Base-by-base conservation (phyloP, 1,284 basidiomycete genomes). In the Puccinia horiana region DNA sequence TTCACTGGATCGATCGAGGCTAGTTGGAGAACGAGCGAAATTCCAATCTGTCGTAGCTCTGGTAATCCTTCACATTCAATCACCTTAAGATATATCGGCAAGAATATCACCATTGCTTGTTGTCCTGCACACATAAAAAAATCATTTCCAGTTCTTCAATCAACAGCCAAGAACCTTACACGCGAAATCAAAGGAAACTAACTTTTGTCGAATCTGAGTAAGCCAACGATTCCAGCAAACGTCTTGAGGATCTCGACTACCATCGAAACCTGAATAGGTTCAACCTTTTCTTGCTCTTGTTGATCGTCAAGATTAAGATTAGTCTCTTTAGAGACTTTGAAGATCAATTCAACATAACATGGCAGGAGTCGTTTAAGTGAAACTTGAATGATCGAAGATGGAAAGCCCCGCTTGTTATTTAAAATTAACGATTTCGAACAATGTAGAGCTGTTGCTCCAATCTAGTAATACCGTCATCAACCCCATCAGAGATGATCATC, bases 371-470 rank as follows among this genome's bases (percentile, higher is more conserved):
- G 72, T 37, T n/a, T 54, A 5, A 81, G 32, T 37, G 72, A 49
- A 11, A 81, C 58, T 67, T 67, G 69, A 26, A 58, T 32, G 47
- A 74, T 56, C n/a, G 23, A 16, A n/a, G 72, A 81, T 20, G 47
- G 49, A 35, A 40, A 26, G 20, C 26, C 54, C 29, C 40, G 70
- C 18, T 32, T 61, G 23, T 40, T 67, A 16, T 44, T 75, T n/a
- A 76, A 26, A 23, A 81, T 37, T 42, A 81, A 54, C 47, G 72
- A 76, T 69, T 81, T 81, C 26, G 80, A 73, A 56, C 80, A 81
- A 67, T 81, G 80, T 61, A 81, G 16, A 14, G 80, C 80, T 6
- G 80, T 81, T 14, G 61, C 58, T 20, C 52, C 58, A 20, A 73
- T 12, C 80, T 81, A 44, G 23, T 40, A 14, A 20, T 40, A 18